phyloP scores from a whole-genome alignment of 306 rosid species.

The Trifolium dubium region DNA sequence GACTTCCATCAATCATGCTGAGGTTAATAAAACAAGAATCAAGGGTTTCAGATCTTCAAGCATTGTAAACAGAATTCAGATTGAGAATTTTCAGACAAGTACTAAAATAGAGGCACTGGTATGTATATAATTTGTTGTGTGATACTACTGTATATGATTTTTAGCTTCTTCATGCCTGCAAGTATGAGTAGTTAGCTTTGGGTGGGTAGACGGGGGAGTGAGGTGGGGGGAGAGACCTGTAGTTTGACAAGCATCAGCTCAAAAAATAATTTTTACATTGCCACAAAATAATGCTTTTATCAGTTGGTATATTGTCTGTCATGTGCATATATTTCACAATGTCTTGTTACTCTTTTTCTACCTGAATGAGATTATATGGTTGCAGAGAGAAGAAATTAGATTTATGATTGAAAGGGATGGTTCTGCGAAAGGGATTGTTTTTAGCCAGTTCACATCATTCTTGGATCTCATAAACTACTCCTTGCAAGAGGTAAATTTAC shows the following conservation, averaged over 20 bases:
- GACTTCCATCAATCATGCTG: conserved; percentile 52
- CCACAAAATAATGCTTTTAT: neutral
- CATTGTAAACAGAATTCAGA: conserved; percentile 77
- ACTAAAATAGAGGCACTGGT: conserved; percentile 99
- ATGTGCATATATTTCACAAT: conserved; percentile 8
- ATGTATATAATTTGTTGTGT: conserved; percentile 42
- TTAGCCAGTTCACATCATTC: conserved; percentile 94
- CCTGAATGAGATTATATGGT: conserved; percentile 38
- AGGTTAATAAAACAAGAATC: conserved; percentile 63
- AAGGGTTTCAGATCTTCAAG: conserved; percentile 88
- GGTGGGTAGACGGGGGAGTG: neutral
- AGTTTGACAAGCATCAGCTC: neutral
- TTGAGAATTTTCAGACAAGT: conserved; percentile 89
- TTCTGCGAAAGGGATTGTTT: conserved; percentile 92
- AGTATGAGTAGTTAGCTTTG: conserved; percentile 18
- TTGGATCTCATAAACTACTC: conserved; percentile 92
- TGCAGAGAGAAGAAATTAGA: conserved; percentile 92
- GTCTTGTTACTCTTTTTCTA: neutral
- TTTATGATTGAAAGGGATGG: conserved; percentile 95
- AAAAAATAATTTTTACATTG: neutral
- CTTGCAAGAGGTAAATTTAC: conserved; percentile 61
- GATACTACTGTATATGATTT: neutral
- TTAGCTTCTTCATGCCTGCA: conserved; percentile 20
- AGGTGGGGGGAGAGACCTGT: neutral
- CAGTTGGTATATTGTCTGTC: conserved; percentile 8